Evolutionary conservation across 148 eudicot genomes (phyloP), one percentile per base, ranked within the genome.

Genomic region (Nepenthes gracilis): DNA sequence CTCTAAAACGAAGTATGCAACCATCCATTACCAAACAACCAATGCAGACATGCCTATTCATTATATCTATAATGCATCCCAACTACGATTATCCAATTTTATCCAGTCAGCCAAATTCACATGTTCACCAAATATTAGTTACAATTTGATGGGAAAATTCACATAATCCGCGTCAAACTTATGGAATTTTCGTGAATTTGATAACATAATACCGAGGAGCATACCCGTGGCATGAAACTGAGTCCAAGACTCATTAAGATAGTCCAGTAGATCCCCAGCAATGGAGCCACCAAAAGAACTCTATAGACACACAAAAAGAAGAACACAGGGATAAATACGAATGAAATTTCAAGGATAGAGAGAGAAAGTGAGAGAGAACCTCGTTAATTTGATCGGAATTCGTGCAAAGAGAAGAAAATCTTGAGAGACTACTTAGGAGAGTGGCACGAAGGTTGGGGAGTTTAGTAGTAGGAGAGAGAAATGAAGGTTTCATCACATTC

Each of bases 231-330:
- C 97, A 64, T 92, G 97, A 82, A 92, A 92, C 33, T 92, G 97
- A 61, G 97, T 92, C 97, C 97, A 92, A 2, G 97, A 88, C 67
- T 92, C 97, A 65, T 92, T 88, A 69, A 92, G 97, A 77, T 81
- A 92, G 58, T 88, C 90, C 36, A 92, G 74, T 57, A 92, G 78
- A 68, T 80, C 96, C 55, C 94, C 88, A 58, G 88, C 94, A 43
- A 92, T 83, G 5, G 96, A 92, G 32, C 78, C 71, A 58, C 64
- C 74, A 57, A 70, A 36, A 63, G 64, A 73, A 65, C 51, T 62
- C 85, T 75, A 59, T 72, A 59, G 12, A n/a, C 43, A 2, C 6
- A 15, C 33, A 7, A 45, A 33, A 35, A 67, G 14, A 33, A 9
- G 36, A 2, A 65, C 5, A 56, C 13, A 34, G 57, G 40, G 10